A percentile compares a stretch with the other conserved stretches of the same genome.
phyloP scores from a whole-genome alignment of 2,329 filamentous ascomycete genomes.

The Paracamarosporium sp. region DNA sequence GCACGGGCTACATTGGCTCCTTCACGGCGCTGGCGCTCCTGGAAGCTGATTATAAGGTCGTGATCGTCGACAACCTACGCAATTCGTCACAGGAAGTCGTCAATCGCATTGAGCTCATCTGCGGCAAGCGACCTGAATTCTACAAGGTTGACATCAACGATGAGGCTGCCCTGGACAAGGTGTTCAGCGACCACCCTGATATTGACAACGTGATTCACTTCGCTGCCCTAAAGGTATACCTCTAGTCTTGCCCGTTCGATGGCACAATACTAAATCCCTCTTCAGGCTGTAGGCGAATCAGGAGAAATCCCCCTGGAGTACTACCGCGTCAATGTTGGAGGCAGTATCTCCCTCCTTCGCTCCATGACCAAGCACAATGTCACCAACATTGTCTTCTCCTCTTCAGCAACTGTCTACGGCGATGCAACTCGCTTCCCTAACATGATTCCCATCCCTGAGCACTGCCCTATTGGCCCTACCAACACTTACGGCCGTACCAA shows the following conservation, averaged over 20 bases:
- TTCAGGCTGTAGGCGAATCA: slow-evolving; percentile 92
- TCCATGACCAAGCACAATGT: slow-evolving; percentile 91
- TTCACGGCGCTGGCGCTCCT: slow-evolving; percentile 94
- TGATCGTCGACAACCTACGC: slow-evolving; percentile 96
- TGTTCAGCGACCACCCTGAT: slow-evolving; percentile 87
- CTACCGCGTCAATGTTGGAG: slow-evolving; percentile 95
- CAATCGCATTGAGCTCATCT: slow-evolving; percentile 93
- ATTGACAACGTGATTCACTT: slow-evolving; percentile 99
- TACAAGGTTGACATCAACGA: slow-evolving; percentile 89
- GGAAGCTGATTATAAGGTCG: slow-evolving; percentile 92
- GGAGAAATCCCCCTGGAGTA: slow-evolving; percentile 94
- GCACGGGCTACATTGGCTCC: slow-evolving; percentile 98
- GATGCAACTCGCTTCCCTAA: slow-evolving; percentile 94
- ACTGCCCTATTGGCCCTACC: slow-evolving; percentile 93
- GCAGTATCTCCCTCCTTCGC: slow-evolving; percentile 84
- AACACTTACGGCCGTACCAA: slow-evolving; percentile 99
- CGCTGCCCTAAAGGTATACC: slow-evolving; percentile 85
- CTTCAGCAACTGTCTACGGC: slow-evolving; percentile 96
- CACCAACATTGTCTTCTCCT: slow-evolving; percentile 97
- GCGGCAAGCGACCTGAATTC: slow-evolving; percentile 85
- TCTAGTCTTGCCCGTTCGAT: background rate
- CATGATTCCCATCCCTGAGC: slow-evolving; percentile 99
- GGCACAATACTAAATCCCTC: slow-evolving; percentile 14
- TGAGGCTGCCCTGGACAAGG: slow-evolving; percentile 79
- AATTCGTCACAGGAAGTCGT: slow-evolving; percentile 92